Percentiles rank a stretch among this genome's conserved stretches.
Evolutionary conservation across 768 basidiomycete species (phyloP).

Genomic region (Leccinum subgranulosum): DNA sequence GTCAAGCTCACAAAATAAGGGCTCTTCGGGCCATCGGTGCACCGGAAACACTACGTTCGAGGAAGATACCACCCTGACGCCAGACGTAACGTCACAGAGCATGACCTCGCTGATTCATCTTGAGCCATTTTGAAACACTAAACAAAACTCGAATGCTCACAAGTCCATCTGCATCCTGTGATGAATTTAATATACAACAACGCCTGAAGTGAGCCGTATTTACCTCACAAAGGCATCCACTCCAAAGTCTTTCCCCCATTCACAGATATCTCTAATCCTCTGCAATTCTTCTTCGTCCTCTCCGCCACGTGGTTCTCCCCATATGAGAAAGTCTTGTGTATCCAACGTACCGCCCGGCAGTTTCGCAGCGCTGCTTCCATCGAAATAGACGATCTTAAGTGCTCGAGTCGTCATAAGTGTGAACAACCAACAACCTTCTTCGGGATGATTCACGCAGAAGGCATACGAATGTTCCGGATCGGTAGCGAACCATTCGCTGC

Average conservation of each 20-base stretch:
- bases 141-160: slow-evolving; percentile 27
- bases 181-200: slow-evolving; percentile 10
- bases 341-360: slow-evolving; percentile 26
- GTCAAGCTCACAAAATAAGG: background rate
- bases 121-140: too few relatives aligned
- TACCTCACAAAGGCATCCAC: slow-evolving; percentile 37
- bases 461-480: slow-evolving; percentile 36
- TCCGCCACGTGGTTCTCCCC: slow-evolving; percentile 25
- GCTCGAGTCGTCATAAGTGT: slow-evolving; percentile 27
- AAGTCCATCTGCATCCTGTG: slow-evolving; percentile 49
- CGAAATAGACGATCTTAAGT: slow-evolving; percentile 33
- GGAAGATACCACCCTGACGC: slow-evolving; percentile 31
- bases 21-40: background rate
- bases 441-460: slow-evolving; percentile 29
- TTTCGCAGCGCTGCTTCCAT: slow-evolving; percentile 9
- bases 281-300: slow-evolving; percentile 17
- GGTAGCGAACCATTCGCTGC: slow-evolving; percentile 30
- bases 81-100: slow-evolving; percentile 36
- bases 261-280: slow-evolving; percentile 30
- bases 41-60: slow-evolving; percentile 28
- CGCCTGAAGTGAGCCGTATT: slow-evolving; percentile 19
- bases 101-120: slow-evolving; percentile 40
- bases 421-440: slow-evolving; percentile 28
- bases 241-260: slow-evolving; percentile 30
- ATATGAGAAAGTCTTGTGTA: slow-evolving; percentile 34